These are phyloP conservation scores for Glycine tomentella DNA, from an alignment of 306 rosid genomes.

Conservation along the genomic window DNA sequence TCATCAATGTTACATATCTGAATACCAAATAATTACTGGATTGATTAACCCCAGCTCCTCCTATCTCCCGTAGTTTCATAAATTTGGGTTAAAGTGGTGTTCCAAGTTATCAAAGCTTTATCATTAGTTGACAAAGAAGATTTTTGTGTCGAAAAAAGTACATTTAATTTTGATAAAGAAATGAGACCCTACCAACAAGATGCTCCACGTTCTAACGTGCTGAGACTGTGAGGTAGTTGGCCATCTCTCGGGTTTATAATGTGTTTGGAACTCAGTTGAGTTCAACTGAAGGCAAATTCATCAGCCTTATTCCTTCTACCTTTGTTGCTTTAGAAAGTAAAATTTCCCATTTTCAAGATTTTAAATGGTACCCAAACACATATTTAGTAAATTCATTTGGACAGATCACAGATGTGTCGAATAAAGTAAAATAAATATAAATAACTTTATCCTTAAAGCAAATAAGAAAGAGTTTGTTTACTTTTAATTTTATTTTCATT, in stretches of 20 bases:
- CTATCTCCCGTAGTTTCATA: neutral
- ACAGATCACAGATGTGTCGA: too few relatives aligned
- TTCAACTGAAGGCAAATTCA: neutral
- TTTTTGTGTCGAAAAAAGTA: constrained; percentile 26
- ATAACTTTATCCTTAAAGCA: neutral
- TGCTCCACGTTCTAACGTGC: constrained; percentile 40
- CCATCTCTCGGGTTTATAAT: neutral
- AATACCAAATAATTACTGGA: constrained; percentile 1
- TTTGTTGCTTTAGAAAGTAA: too few relatives aligned
- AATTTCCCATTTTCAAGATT: neutral
- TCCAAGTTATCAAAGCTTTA: constrained; percentile 37
- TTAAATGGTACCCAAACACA: neutral
- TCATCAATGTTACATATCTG: constrained; percentile 5
- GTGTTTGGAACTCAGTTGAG: neutral
- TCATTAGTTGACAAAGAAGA: constrained; percentile 41
- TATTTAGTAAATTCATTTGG: too few relatives aligned
- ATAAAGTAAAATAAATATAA: too few relatives aligned
- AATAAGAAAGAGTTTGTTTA: neutral
- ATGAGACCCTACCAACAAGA: constrained; percentile 21
- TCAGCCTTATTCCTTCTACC: neutral
- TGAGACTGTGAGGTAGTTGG: constrained; percentile 31
- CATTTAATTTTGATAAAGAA: constrained; percentile 13
- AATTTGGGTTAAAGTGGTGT: constrained; percentile 31
- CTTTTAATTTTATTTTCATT: neutral
- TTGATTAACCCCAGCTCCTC: too few relatives aligned